Evolutionary conservation across 139 green algal genomes (phyloP).

Genomic region (Closterium sp.): DNA sequence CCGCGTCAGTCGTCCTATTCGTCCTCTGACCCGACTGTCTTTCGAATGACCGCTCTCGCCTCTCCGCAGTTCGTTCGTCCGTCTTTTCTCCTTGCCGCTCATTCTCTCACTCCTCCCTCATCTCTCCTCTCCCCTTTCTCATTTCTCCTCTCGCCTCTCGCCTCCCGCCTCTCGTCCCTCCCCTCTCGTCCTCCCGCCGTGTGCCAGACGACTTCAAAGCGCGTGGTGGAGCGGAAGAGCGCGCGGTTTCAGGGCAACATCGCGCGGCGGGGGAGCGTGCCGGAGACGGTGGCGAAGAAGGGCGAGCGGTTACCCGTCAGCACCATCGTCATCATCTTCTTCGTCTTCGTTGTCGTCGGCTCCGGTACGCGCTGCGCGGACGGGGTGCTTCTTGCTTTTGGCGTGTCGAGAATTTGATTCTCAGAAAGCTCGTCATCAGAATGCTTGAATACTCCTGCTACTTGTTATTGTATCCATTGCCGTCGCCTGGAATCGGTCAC

Average conservation of each 20-base stretch:
- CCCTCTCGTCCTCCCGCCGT: neutral
- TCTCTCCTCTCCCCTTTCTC: neutral
- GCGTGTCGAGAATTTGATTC: too few relatives aligned
- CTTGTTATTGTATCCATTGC: neutral
- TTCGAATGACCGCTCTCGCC: neutral
- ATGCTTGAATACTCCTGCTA: neutral
- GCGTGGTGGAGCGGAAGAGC: slow-evolving; percentile 44
- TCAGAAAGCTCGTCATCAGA: neutral
- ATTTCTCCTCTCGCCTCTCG: neutral
- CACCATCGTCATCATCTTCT: slow-evolving; percentile 55
- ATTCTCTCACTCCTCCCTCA: neutral
- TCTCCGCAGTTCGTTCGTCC: neutral
- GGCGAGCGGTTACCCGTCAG: slow-evolving; percentile 53
- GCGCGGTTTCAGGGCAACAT: slow-evolving; percentile 58
- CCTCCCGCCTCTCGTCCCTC: neutral
- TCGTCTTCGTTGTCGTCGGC: slow-evolving; percentile 61
- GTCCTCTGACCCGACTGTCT: too few relatives aligned
- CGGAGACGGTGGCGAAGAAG: slow-evolving; percentile 43
- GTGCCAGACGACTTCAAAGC: slow-evolving; percentile 48
- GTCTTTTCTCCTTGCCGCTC: neutral
- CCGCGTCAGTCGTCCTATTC: neutral
- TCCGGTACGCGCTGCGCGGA: slow-evolving; percentile 10
- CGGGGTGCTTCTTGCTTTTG: neutral
- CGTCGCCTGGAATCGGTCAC: too few relatives aligned
- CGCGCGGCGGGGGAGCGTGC: slow-evolving; percentile 43